phyloP scores from a whole-genome alignment of 768 basidiomycete genomes.

The Calvatia gigantea region DNA sequence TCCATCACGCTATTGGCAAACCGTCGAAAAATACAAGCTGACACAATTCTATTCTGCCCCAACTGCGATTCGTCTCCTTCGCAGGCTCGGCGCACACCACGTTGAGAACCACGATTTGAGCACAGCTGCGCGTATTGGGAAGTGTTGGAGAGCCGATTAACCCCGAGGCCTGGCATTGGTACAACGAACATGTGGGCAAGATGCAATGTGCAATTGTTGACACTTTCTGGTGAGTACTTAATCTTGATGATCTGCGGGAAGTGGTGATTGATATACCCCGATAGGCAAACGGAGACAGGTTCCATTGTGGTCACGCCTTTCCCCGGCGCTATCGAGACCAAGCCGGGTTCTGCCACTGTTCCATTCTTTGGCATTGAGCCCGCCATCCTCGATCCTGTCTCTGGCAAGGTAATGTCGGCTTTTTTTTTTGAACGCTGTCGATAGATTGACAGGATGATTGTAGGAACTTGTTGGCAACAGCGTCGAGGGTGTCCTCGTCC shows the following conservation, averaged over 20 bases:
- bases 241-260: conserved; percentile 13
- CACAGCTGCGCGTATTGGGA: conserved; percentile 81
- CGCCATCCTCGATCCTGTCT: conserved; percentile 80
- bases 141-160: conserved; percentile 98
- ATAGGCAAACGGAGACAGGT: conserved; percentile 96
- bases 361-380: conserved; percentile 97
- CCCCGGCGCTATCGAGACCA: conserved; percentile 94
- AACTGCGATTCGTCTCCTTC: conserved; percentile 91
- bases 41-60: conserved; percentile 97
- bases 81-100: conserved; percentile 76
- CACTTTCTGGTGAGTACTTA: conserved; percentile 66
- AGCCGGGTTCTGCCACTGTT: conserved; percentile 94
- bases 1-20: conserved; percentile 95
- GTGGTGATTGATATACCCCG: conserved; percentile 6
- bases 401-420: conserved; percentile 50
- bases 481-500: conserved; percentile 87
- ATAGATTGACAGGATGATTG: background rate
- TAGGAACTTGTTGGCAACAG: conserved; percentile 71
- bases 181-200: conserved; percentile 91
- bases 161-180: conserved; percentile 99
- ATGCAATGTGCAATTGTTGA: conserved; percentile 90
- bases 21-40: conserved; percentile 86
- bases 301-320: conserved; percentile 93
- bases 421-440: background rate
- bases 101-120: conserved; percentile 80